Evolutionary conservation across 2,329 filamentous ascomycete species (phyloP).

Genomic region (Verticillium tricorpus): DNA sequence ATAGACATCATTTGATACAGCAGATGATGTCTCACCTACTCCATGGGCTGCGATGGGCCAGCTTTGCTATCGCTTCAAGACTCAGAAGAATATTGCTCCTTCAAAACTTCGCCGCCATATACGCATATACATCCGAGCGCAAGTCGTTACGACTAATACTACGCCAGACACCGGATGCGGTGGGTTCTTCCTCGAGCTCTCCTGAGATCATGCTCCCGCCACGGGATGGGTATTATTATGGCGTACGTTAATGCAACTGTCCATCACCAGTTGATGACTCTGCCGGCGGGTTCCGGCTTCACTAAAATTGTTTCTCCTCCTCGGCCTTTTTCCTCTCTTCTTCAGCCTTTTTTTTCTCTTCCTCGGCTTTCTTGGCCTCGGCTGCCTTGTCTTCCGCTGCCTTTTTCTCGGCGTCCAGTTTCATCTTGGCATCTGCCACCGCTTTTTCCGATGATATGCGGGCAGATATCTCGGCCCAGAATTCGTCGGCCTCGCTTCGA

Average conservation of each 20-base stretch:
- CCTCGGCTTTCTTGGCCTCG: conserved; percentile 5
- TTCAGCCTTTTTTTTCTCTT: conserved; percentile 7
- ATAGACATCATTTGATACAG: too few relatives aligned
- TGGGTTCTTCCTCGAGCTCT: too few relatives aligned
- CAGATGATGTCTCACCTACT: too few relatives aligned
- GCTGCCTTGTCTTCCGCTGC: conserved; percentile 5
- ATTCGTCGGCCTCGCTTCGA: conserved; percentile 11
- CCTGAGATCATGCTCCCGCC: neutral
- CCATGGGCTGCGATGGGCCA: too few relatives aligned
- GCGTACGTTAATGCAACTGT: neutral
- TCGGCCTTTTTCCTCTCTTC: conserved; percentile 9
- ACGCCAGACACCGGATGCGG: too few relatives aligned
- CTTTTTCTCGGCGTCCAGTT: conserved; percentile 8
- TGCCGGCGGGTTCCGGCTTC: neutral
- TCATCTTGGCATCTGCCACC: conserved; percentile 4
- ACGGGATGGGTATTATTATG: neutral
- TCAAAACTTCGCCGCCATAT: too few relatives aligned
- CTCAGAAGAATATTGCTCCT: too few relatives aligned
- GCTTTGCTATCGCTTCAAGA: too few relatives aligned
- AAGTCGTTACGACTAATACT: too few relatives aligned
- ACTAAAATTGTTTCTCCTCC: conserved; percentile 1
- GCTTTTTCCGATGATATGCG: conserved; percentile 6
- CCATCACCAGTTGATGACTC: neutral
- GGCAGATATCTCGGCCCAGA: conserved; percentile 15
- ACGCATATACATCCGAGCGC: too few relatives aligned